Evolutionary conservation across 805 yeast genomes (phyloP).

Genomic region (Kregervanrija delftensis): DNA sequence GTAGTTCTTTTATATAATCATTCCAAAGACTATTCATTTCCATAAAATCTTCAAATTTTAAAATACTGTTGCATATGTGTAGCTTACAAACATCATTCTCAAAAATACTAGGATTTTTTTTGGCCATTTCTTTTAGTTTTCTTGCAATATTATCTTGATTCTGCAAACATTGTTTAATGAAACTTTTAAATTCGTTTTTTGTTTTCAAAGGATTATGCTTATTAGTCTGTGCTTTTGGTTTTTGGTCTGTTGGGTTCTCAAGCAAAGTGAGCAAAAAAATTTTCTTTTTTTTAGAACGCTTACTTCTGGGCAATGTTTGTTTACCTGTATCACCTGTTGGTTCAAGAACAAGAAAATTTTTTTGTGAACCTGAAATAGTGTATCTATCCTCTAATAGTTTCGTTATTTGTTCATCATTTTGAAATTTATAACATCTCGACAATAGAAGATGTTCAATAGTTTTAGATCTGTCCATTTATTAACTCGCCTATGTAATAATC

Average conservation of each 20-base stretch:
- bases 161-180: constrained; percentile 30
- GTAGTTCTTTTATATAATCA: constrained; percentile 52
- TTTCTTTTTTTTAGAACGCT: no score
- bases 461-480: constrained; percentile 36
- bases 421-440: constrained; percentile 34
- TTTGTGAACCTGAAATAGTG: constrained; percentile 39
- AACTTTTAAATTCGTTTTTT: constrained; percentile 36
- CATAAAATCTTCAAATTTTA: constrained; percentile 41
- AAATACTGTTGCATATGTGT: constrained; percentile 16
- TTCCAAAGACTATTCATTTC: constrained; percentile 67
- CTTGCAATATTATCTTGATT: constrained; percentile 35
- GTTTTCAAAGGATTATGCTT: constrained; percentile 20
- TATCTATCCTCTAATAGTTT: constrained; percentile 39
- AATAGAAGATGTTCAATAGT: constrained; percentile 41
- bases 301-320: no score
- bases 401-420: constrained; percentile 29
- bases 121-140: constrained; percentile 25
- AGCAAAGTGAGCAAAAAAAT: no score
- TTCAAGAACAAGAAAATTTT: constrained; percentile 35
- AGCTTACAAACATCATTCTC: constrained; percentile 15
- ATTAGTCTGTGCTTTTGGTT: constrained; percentile 5
- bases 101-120: constrained; percentile 19
- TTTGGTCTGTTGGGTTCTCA: no score
- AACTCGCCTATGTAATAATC: no score
- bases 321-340: constrained; percentile 27